Base-by-base conservation (phyloP, 2,329 filamentous ascomycete species). In the Paraconiothyrium brasiliense region DNA sequence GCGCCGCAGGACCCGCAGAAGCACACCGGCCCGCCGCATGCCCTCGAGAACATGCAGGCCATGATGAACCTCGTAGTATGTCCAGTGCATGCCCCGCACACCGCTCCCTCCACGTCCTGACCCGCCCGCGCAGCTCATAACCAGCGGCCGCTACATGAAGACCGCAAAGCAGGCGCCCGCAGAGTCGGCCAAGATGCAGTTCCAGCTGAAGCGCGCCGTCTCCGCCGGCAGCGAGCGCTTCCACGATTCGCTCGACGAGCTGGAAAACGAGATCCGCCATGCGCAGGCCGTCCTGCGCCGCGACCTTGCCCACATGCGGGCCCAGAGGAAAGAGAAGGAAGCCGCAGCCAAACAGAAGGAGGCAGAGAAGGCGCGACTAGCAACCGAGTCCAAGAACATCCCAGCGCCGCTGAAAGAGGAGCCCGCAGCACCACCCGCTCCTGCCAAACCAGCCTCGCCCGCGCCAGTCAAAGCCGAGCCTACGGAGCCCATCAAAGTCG, bases 181-280 rank as follows among this genome's bases (percentile, higher is more conserved):
- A 20, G 71, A 70, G 62, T 68, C 71, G 2, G 70, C 67, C 30
- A 75, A 72, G 57, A 71, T 72, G 67, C 64, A 75, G 70, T 54
- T 73, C 63, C 58, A 66, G 63, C 35, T 78, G 65, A 72, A 79
- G 63, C 75, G 80, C 54, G 76, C 71, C 44, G 70, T 85, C 14
- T 79, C 82, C 2, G 70, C 68, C 16, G 81, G 81, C 32, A 73
- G 77, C 16, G 74, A 76, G 37, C 74, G 78, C 64, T 85, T 83
- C 62, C 82, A 86, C 66, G 78, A 83, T 50, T 80, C 81, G n/a
- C 79, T 85, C n/a, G 83, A 86, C 71, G 76, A 81, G 60, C 76
- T 86, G 14, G 83, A 85, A 66, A 76, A 77, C 48, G 79, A 85
- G 57, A 69, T 85, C 46, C 67, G 65, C 60, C 65, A 71, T 20